Conservation (phyloP, 192 early-diverging fungal species). For the Backusella mclennaniae region DNA sequence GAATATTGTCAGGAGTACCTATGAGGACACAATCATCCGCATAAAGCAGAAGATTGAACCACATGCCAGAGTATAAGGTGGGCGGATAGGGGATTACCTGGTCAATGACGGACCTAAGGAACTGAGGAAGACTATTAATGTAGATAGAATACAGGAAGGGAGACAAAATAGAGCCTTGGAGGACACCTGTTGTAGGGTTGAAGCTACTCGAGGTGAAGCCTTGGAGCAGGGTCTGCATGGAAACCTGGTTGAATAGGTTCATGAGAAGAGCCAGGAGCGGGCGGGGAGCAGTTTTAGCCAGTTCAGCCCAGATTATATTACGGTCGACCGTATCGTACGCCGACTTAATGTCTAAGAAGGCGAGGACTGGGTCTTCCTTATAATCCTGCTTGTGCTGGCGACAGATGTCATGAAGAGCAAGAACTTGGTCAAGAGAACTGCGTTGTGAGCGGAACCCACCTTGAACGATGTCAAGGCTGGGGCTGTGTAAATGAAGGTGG, state of each 20-base stretch:
- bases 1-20: neutral
- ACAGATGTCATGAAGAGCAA: slow-evolving; percentile 7
- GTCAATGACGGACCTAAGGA: neutral
- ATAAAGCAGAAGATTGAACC: neutral
- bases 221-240: neutral
- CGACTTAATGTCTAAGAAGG: slow-evolving; percentile 23
- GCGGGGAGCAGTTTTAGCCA: neutral
- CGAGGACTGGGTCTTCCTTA: slow-evolving; percentile 1
- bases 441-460: slow-evolving; percentile 17
- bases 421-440: slow-evolving; percentile 18
- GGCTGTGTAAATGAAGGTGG: neutral
- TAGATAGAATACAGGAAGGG: slow-evolving; percentile 22
- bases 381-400: neutral
- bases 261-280: too few species aligned
- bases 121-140: slow-evolving; percentile 4
- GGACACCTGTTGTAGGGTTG: neutral
- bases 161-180: slow-evolving; percentile 22
- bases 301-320: neutral
- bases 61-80: neutral
- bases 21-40: neutral
- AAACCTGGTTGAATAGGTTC: neutral
- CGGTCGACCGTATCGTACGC: neutral
- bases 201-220: neutral
- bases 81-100: neutral
- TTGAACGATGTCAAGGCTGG: slow-evolving; percentile 16